Conservation (phyloP, 2,329 filamentous ascomycete species). For the Macrophomina phaseolina region DNA sequence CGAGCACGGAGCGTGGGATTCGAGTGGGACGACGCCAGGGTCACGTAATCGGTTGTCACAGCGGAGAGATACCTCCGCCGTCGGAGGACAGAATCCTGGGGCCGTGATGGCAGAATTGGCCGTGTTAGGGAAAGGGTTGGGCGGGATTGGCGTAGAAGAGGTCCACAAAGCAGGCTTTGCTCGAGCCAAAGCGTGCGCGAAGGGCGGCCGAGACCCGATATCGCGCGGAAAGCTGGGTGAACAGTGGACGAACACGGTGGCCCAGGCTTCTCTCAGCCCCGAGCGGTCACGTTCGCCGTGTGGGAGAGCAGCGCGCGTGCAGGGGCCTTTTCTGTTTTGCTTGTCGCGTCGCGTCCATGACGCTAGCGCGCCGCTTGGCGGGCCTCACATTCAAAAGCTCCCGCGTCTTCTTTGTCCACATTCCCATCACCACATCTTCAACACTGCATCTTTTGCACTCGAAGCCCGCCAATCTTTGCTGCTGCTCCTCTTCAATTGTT, state of each 20-base stretch:
- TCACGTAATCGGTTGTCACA: constrained; percentile 17
- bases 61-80: constrained; percentile 18
- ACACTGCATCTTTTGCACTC: constrained; percentile 11
- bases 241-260: constrained; percentile 13
- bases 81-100: constrained; percentile 15
- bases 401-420: constrained; percentile 12
- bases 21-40: background rate
- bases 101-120: constrained; percentile 7
- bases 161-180: constrained; percentile 18
- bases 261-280: background rate
- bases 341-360: constrained; percentile 21
- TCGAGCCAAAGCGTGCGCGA: background rate
- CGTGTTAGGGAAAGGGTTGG: constrained; percentile 8
- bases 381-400: constrained; percentile 14
- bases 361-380: constrained; percentile 26
- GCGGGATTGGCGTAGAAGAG: background rate
- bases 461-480: background rate
- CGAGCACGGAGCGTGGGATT: background rate
- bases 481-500: background rate
- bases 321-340: constrained; percentile 15
- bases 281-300: constrained; percentile 11
- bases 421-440: constrained; percentile 20
- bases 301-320: constrained; percentile 13
- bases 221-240: constrained; percentile 1
- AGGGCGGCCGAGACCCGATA: constrained; percentile 17